These are phyloP conservation scores for Amauroascus verrucosus DNA, from an alignment of 2,329 filamentous ascomycete species.

Conservation along the genomic window DNA sequence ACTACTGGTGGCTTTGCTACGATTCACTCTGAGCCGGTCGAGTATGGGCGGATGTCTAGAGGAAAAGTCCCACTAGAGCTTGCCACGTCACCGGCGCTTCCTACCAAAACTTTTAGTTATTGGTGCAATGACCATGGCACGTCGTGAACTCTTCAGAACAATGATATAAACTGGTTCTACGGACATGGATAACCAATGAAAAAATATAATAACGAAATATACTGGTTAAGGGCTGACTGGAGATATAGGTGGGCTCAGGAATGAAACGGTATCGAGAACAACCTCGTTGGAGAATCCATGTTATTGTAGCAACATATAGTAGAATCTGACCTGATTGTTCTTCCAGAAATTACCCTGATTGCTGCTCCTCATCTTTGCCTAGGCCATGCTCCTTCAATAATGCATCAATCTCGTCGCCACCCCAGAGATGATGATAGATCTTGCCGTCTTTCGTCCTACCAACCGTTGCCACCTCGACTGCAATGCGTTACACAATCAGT, in stretches of 20 bases:
- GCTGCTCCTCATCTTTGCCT: slow-evolving; percentile 66
- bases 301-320: not conserved
- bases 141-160: not conserved
- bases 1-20: not conserved
- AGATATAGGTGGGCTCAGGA: not conserved
- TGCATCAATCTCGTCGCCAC: slow-evolving; percentile 87
- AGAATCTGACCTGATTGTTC: not conserved
- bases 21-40: not conserved
- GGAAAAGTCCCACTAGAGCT: slow-evolving; percentile 2
- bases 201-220: not conserved
- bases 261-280: not conserved
- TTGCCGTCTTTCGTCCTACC: slow-evolving; percentile 90
- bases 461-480: slow-evolving; percentile 96
- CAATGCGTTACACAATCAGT: slow-evolving; percentile 6
- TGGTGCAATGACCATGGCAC: not conserved
- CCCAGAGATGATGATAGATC: slow-evolving; percentile 97
- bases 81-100: slow-evolving; percentile 13
- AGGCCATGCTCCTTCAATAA: slow-evolving; percentile 91
- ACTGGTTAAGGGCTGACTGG: not conserved
- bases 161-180: slow-evolving; percentile 4
- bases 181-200: slow-evolving; percentile 1
- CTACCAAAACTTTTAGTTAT: not conserved
- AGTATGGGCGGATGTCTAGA: not conserved
- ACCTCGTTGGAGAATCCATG: slow-evolving; percentile 4
- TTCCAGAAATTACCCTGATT: slow-evolving; percentile 40